Base-by-base conservation (phyloP, 1,284 basidiomycete species). In the Cutaneotrichosporon sp. region DNA sequence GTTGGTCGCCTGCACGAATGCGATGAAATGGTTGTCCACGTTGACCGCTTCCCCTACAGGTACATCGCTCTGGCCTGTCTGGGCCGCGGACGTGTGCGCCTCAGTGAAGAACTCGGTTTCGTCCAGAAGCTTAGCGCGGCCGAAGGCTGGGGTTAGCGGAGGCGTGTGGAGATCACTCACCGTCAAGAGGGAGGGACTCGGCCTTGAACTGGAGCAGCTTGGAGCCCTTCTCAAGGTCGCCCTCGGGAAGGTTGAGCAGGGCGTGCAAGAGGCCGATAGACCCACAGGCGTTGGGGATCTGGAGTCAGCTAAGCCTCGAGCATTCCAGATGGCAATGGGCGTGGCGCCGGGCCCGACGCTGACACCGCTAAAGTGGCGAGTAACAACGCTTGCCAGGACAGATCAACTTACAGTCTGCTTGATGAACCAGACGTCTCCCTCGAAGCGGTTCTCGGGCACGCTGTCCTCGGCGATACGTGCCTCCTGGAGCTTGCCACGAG, bases 231-330 rank as follows among this genome's bases (percentile, higher is more conserved):
- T 53, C 49, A 14, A 69, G 59, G 11, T 64, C 48, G 9, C 47
- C 35, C 26, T 51, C 51, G 12, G 65, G 73, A 3, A 76, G 60
- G 52, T 75, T 75, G 11, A 75, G 60, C 25, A 76, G 61, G 4
- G 87, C 82, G 67, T 94, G 90, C 12, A 94, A 77, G 8, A 94
- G 77, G 0, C 85, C 90, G 63, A 93, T 91, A 0, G 90, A 91
- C 2, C 90, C 90, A 64, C 90, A 93, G 0, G 90, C 90, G 66
- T 92, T 92, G 2, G 79, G 73, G 55, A 92, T 90, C 88, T 90
- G 51, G 6, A 3, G 17, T 51, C 39, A 51, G 49, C 11, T 31
- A 24, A 19, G 12, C 16, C 10, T 12, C 20, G 24, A 39, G 12
- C 27, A 29, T n/a, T n/a, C n/a, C n/a, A n/a, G n/a, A n/a, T n/a